A percentile compares a stretch with the other conserved stretches of the same genome.
Conservation (phyloP, 2,329 filamentous ascomycete genomes). For the Westerdykella ornata region DNA sequence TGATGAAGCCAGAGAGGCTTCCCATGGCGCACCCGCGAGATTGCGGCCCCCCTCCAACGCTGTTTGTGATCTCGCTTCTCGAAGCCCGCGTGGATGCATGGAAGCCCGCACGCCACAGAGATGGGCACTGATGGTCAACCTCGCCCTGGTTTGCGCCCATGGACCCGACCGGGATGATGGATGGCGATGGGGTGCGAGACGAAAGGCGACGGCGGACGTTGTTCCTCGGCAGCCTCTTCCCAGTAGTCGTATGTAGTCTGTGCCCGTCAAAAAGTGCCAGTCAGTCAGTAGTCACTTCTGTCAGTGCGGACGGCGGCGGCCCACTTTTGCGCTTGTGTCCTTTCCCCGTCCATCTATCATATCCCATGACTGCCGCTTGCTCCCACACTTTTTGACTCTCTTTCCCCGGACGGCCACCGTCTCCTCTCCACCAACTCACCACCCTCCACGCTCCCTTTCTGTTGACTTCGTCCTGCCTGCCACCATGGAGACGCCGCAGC, state of each 20-base stretch:
- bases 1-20: too few species aligned
- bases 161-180: slow-evolving; percentile 21
- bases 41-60: slow-evolving; percentile 4
- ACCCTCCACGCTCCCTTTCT: background rate
- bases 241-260: too few species aligned
- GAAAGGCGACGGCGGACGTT: slow-evolving; percentile 15
- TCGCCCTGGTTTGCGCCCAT: slow-evolving; percentile 24
- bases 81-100: slow-evolving; percentile 35
- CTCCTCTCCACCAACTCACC: background rate
- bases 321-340: slow-evolving; percentile 22
- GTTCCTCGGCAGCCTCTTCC: slow-evolving; percentile 23
- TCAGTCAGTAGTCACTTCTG: too few species aligned
- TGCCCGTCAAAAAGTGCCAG: background rate
- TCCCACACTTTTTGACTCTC: slow-evolving; percentile 10
- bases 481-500: background rate
- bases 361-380: slow-evolving; percentile 32
- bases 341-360: slow-evolving; percentile 28
- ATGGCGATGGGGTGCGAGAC: slow-evolving; percentile 12
- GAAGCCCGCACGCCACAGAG: slow-evolving; percentile 34
- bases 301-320: slow-evolving; percentile 16
- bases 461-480: background rate
- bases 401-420: slow-evolving; percentile 12
- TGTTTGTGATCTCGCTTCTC: slow-evolving; percentile 35
- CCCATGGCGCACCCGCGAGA: background rate
- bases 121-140: too few species aligned